Evolutionary conservation across 1,284 basidiomycete genomes (phyloP).

Genomic region (Ganoderma leucocontextum): DNA sequence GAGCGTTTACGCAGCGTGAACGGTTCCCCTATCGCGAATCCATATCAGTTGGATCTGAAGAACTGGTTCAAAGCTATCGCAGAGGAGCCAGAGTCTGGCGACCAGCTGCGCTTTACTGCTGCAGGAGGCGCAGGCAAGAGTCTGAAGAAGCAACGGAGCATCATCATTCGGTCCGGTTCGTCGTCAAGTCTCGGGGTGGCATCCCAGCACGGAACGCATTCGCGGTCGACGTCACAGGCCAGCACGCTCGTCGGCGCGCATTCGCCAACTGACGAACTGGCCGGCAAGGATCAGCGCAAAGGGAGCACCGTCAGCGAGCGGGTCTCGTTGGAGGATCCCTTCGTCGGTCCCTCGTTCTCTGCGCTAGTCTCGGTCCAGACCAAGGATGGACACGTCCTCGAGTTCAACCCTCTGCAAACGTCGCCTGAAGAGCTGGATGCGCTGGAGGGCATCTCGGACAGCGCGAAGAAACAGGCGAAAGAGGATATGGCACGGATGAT

Average conservation of each 20-base stretch:
- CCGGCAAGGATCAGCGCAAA: constrained; percentile 45
- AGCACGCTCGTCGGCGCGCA: constrained; percentile 49
- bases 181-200: constrained; percentile 35
- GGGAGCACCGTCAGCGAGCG: constrained; percentile 21
- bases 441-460: constrained; percentile 77
- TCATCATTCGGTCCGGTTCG: constrained; percentile 70
- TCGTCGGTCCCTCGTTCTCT: constrained; percentile 30
- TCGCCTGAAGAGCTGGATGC: constrained; percentile 74
- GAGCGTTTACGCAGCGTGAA: constrained; percentile 80
- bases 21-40: constrained; percentile 80
- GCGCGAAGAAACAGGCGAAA: constrained; percentile 81
- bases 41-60: constrained; percentile 65
- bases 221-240: constrained; percentile 58
- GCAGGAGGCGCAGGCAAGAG: constrained; percentile 30
- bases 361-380: constrained; percentile 71
- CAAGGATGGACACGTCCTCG: constrained; percentile 76
- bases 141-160: constrained; percentile 64
- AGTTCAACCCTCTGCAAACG: constrained; percentile 79
- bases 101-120: background rate
- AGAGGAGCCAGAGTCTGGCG: constrained; percentile 23
- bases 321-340: constrained; percentile 35
- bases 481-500: constrained; percentile 77
- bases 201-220: constrained; percentile 42
- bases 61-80: constrained; percentile 43
- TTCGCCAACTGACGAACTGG: constrained; percentile 50